Conservation (phyloP, 1,139 yeast genomes). For the Hansenula lynferdii region DNA sequence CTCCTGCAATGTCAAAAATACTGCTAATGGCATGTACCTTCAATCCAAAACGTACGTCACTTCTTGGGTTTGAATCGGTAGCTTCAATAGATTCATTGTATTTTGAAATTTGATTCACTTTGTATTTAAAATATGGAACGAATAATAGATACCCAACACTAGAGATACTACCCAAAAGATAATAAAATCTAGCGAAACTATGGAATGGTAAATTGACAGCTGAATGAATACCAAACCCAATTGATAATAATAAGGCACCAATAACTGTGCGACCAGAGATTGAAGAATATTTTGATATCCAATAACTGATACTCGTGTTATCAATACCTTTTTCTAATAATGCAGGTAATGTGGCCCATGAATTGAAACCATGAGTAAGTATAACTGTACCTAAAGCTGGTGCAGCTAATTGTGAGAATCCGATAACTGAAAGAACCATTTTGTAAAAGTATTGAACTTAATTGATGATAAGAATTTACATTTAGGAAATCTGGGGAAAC, state of each 20-base stretch:
- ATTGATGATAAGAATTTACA: too few relatives aligned
- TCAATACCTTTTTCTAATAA: slow-evolving; percentile 10
- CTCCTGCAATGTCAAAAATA: slow-evolving; percentile 11
- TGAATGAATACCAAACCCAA: slow-evolving; percentile 11
- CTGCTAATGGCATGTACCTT: slow-evolving; percentile 9
- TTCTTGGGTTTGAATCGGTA: slow-evolving; percentile 9
- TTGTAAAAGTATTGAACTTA: too few relatives aligned
- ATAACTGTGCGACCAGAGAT: slow-evolving; percentile 8
- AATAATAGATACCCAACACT: slow-evolving; percentile 9
- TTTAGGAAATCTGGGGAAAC: too few relatives aligned
- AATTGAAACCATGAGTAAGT: slow-evolving; percentile 9
- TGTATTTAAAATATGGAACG: slow-evolving; percentile 14
- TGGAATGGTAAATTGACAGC: slow-evolving; percentile 11
- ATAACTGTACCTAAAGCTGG: slow-evolving; percentile 12
- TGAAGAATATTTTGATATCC: slow-evolving; percentile 11
- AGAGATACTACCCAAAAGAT: slow-evolving; percentile 12
- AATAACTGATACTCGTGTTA: slow-evolving; percentile 9
- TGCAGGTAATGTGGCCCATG: slow-evolving; percentile 15
- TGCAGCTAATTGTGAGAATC: slow-evolving; percentile 14
- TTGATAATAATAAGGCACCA: slow-evolving; percentile 7
- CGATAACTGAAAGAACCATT: slow-evolving; percentile 7
- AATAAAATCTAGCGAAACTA: slow-evolving; percentile 14
- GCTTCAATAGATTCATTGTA: slow-evolving; percentile 4
- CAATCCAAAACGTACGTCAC: slow-evolving; percentile 8
- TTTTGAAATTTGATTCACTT: slow-evolving; percentile 7